Evolutionary conservation across 2,329 filamentous ascomycete species (phyloP).

Genomic region (Paradendryphiella salina): DNA sequence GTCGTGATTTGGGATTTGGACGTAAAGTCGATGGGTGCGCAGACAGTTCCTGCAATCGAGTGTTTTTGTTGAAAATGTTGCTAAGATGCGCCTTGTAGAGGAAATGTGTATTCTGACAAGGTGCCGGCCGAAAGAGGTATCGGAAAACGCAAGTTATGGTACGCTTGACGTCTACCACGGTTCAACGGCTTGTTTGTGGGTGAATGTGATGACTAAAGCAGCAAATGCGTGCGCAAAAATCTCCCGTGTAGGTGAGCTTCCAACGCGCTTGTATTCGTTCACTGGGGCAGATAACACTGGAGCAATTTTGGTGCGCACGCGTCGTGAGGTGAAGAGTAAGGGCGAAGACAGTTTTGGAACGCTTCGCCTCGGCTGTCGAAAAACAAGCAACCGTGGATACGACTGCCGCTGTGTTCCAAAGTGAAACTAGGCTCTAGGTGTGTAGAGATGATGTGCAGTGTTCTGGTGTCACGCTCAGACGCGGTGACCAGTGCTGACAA

Average conservation of each 20-base stretch:
- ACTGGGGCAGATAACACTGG: not conserved
- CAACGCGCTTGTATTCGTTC: not conserved
- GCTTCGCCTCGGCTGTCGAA: not conserved
- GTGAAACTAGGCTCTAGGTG: not conserved
- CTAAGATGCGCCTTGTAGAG: not conserved
- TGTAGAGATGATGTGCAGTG: constrained; percentile 4
- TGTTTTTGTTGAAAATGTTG: not conserved
- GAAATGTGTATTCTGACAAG: not conserved
- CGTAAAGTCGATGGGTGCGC: not conserved
- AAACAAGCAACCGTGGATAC: not conserved
- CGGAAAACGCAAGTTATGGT: not conserved
- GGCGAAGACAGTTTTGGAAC: not conserved
- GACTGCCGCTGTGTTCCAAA: not conserved
- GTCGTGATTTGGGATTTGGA: not conserved
- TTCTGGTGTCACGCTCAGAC: constrained; percentile 21
- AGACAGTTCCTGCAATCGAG: not conserved
- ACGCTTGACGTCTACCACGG: constrained; percentile 6
- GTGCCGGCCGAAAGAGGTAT: not conserved
- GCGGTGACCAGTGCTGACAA: constrained; percentile 27
- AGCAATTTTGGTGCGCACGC: not conserved
- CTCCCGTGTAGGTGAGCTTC: not conserved
- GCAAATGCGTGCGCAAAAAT: not conserved
- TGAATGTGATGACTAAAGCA: constrained; percentile 1
- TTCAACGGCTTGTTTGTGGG: constrained; percentile 3
- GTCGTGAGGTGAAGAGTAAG: not conserved